Percentiles rank a stretch among this genome's conserved stretches.
Evolutionary conservation across 257 asterid species (phyloP).

Genomic region (Nyctanthes arbortristis): DNA sequence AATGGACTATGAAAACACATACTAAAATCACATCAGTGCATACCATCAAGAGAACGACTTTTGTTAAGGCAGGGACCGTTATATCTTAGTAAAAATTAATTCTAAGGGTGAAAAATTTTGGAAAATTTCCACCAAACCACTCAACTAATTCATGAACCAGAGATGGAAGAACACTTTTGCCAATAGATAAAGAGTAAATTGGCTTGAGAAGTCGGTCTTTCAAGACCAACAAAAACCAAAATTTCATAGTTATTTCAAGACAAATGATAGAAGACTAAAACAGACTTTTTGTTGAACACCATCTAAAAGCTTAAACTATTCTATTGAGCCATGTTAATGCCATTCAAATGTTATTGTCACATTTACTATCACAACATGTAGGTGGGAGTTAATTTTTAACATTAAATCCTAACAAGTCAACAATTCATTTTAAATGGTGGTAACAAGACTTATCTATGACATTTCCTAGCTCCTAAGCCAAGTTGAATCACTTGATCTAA

Average conservation of each 20-base stretch:
- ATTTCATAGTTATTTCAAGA: background rate
- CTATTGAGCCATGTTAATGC: no score
- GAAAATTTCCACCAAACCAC: background rate
- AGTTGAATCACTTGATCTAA: no score
- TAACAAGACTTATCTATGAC: no score
- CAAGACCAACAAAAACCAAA: background rate
- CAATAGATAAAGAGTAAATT: background rate
- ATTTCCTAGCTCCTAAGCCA: no score
- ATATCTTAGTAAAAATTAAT: background rate
- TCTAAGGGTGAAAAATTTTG: background rate
- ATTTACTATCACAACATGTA: no score
- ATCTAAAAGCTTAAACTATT: no score
- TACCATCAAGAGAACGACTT: background rate
- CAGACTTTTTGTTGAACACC: no score
- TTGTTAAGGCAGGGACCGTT: background rate
- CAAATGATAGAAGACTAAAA: slow-evolving; percentile 1
- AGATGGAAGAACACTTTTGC: background rate
- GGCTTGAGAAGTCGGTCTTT: background rate
- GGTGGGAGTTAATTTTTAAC: no score
- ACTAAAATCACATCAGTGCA: background rate
- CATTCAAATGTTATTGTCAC: no score
- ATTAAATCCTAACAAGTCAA: no score
- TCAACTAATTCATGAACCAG: slow-evolving; percentile 2
- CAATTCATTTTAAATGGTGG: no score
- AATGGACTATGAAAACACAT: background rate